Percentiles rank a stretch among this genome's conserved stretches.
These are phyloP conservation scores for Eragrostis curvula DNA, from an alignment of 176 grass and related monocot species.

Conservation along the genomic window DNA sequence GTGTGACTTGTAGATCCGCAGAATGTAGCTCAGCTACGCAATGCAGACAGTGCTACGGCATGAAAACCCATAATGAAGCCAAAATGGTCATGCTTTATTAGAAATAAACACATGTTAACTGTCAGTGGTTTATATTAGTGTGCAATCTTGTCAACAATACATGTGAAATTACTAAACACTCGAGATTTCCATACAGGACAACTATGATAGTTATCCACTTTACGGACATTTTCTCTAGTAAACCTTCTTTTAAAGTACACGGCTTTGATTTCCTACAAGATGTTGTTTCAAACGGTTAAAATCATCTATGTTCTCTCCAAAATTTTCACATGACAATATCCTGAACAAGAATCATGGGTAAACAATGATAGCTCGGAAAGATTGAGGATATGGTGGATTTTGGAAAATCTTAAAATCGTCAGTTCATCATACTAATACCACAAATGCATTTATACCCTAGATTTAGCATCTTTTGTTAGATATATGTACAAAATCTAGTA, in stretches of 20 bases:
- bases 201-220: neutral
- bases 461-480: neutral
- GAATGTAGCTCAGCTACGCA: neutral
- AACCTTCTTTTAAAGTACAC: conserved; percentile 10
- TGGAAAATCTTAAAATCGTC: neutral
- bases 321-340: neutral
- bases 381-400: neutral
- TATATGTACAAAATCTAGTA: neutral
- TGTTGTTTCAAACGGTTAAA: neutral
- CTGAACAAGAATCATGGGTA: neutral
- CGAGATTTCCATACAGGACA: neutral
- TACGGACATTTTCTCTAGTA: neutral
- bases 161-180: neutral
- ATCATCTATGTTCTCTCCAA: neutral
- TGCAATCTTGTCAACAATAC: conserved; percentile 2
- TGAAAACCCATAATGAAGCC: neutral
- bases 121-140: neutral
- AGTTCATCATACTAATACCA: neutral
- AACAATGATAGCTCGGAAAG: neutral
- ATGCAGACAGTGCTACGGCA: neutral
- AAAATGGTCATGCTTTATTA: neutral
- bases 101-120: neutral
- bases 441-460: neutral
- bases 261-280: neutral
- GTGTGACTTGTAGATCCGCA: conserved; percentile 12